phyloP scores from a whole-genome alignment of 352 stramenopile genomes.

The Pythium diclinum region DNA sequence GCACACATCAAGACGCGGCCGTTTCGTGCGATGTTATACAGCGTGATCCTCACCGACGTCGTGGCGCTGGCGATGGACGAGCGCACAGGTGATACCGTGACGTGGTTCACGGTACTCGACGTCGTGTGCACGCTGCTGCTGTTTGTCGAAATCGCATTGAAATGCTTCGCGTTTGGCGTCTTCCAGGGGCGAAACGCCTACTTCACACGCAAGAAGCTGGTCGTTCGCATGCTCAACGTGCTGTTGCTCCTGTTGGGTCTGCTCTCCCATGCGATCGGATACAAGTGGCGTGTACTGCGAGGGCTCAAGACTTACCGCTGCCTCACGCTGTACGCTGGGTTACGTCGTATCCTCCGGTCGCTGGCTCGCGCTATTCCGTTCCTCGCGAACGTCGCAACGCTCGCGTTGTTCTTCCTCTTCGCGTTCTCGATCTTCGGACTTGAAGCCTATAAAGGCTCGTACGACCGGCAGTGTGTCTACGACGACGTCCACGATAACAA shows the following conservation, averaged over 20 bases:
- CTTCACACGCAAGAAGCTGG: slow-evolving; percentile 36
- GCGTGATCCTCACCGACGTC: slow-evolving; percentile 49
- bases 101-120: slow-evolving; percentile 32
- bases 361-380: slow-evolving; percentile 67
- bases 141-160: slow-evolving; percentile 55
- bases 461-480: slow-evolving; percentile 45
- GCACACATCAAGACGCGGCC: slow-evolving; percentile 38
- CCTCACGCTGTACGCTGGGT: slow-evolving; percentile 58
- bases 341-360: slow-evolving; percentile 67
- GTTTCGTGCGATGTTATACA: slow-evolving; percentile 47
- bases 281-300: slow-evolving; percentile 48
- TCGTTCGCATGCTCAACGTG: slow-evolving; percentile 52
- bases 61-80: slow-evolving; percentile 61
- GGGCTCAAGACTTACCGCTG: slow-evolving; percentile 65
- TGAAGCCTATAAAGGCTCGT: slow-evolving; percentile 59
- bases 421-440: slow-evolving; percentile 78
- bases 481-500: neutral
- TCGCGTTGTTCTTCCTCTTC: slow-evolving; percentile 72
- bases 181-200: slow-evolving; percentile 45
- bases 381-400: slow-evolving; percentile 66
- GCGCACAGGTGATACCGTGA: slow-evolving; percentile 28
- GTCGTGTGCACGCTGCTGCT: slow-evolving; percentile 59
- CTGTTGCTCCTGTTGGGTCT: slow-evolving; percentile 45
- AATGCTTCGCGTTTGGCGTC: slow-evolving; percentile 50
- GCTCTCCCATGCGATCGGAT: slow-evolving; percentile 35